phyloP scores from a whole-genome alignment of 2,329 filamentous ascomycete genomes.

The Dactylella cylindrospora region DNA sequence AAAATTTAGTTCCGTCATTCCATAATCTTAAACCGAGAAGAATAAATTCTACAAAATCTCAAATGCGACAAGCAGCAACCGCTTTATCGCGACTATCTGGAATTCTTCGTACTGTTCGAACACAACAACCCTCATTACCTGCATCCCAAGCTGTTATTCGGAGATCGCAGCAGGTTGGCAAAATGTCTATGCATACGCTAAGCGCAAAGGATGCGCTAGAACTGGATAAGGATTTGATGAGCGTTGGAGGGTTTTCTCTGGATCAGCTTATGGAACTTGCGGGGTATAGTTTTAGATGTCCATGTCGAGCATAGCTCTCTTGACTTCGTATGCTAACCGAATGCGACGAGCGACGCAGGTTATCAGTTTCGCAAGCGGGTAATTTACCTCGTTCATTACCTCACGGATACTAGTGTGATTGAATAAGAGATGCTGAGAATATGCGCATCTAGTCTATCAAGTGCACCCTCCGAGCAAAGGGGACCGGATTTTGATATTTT shows the following conservation, averaged over 20 bases:
- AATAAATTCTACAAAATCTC: too few species aligned
- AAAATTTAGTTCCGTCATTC: too few species aligned
- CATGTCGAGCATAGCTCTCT: not conserved
- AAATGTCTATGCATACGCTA: conserved; percentile 54
- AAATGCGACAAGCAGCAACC: conserved; percentile 27
- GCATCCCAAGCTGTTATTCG: not conserved
- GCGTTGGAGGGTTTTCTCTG: conserved; percentile 76
- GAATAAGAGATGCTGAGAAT: conserved; percentile 14
- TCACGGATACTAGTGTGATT: not conserved
- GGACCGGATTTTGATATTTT: conserved; percentile 77
- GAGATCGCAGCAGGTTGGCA: not conserved
- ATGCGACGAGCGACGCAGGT: not conserved
- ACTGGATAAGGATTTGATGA: conserved; percentile 93
- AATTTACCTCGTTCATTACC: not conserved
- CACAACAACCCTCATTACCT: too few species aligned
- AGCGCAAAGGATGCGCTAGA: conserved; percentile 83
- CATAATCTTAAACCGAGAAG: too few species aligned
- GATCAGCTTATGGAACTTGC: conserved; percentile 98
- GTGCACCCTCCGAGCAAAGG: conserved; percentile 75
- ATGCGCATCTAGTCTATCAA: conserved; percentile 65
- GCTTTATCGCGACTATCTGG: conserved; percentile 9
- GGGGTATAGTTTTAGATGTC: conserved; percentile 52
- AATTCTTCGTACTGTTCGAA: conserved; percentile 18
- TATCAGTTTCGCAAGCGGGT: conserved; percentile 36
- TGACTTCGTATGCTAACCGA: not conserved